A percentile compares a stretch with the other conserved stretches of the same genome.
Conservation (phyloP, 495 filamentous ascomycete genomes). For the Penicillium riverlandense region DNA sequence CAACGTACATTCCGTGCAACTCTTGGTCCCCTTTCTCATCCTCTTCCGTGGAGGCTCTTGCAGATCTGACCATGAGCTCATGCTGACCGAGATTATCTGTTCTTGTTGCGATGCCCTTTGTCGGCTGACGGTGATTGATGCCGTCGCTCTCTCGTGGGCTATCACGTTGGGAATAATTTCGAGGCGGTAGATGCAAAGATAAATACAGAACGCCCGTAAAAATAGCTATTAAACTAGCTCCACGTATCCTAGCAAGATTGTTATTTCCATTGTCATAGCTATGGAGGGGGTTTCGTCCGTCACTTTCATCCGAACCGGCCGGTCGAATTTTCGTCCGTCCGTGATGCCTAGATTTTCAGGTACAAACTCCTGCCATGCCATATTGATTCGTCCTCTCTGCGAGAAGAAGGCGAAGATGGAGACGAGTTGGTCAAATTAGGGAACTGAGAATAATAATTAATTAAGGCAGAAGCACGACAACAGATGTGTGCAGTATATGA, state of each 20-base stretch:
- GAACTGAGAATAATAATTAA: too few relatives aligned
- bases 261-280: background rate
- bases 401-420: too few relatives aligned
- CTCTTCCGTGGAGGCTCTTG: constrained; percentile 27
- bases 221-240: too few relatives aligned
- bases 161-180: too few relatives aligned
- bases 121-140: constrained; percentile 5
- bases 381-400: too few relatives aligned
- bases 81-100: background rate
- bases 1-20: constrained; percentile 30
- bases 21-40: constrained; percentile 35
- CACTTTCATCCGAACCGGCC: background rate
- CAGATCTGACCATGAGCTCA: constrained; percentile 12
- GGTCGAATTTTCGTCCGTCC: background rate
- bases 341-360: background rate
- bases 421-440: too few relatives aligned
- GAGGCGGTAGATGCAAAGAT: too few relatives aligned
- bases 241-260: background rate
- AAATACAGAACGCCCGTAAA: too few relatives aligned
- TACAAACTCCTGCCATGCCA: too few relatives aligned
- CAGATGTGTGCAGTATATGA: too few relatives aligned
- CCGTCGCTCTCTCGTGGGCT: background rate
- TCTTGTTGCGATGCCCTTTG: constrained; percentile 1
- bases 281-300: background rate
- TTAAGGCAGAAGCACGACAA: too few relatives aligned